Evolutionary conservation across 805 yeast species (phyloP), one percentile per base, ranked within the genome.

Genomic region (Saccharomycopsis olivae): DNA sequence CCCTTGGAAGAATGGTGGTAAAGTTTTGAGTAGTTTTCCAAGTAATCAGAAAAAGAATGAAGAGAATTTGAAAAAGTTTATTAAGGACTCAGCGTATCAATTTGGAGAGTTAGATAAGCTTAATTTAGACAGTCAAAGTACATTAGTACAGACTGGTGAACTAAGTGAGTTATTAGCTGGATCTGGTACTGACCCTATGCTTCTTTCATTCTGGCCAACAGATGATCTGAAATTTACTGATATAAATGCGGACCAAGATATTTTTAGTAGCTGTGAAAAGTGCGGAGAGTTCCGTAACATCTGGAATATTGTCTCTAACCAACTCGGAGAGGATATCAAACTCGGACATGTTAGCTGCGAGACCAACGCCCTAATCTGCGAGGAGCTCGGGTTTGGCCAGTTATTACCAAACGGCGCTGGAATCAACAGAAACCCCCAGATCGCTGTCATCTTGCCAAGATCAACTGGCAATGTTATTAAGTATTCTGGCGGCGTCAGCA

Each of bases 181-280:
- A 1, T 53, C 53, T 5, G 21, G n/a, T 23, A 53, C 57, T 1
- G 58, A 59, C 20, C 83, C 89, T 2, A 57, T 63, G 39, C 58
- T 82, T 46, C 65, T 82, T 3, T 68, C 82, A 13, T 75, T 82
- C 44, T 80, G 81, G 73, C 87, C 88, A 2, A 58, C 75, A 2
- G 56, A 66, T 4, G 63, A 66, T 34, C 55, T 68, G 21, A 59
- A 57, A 29, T 56, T 65, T 25, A 59, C 61, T 38, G 51, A 47
- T 5, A 43, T 50, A 16, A 48, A 51, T 13, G 51, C 54, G 11
- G 65, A 61, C 3, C 56, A 57, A 3, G 62, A 62, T 39, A 49
- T n/a, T 51, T 73, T 69, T 40, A 50, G 55, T 11, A 48, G 51
- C 6, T 75, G 80, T 50, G 62, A 64, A 14, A 66, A 68, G 36